phyloP scores from a whole-genome alignment of 768 basidiomycete genomes.

The Naganishia antarctica region DNA sequence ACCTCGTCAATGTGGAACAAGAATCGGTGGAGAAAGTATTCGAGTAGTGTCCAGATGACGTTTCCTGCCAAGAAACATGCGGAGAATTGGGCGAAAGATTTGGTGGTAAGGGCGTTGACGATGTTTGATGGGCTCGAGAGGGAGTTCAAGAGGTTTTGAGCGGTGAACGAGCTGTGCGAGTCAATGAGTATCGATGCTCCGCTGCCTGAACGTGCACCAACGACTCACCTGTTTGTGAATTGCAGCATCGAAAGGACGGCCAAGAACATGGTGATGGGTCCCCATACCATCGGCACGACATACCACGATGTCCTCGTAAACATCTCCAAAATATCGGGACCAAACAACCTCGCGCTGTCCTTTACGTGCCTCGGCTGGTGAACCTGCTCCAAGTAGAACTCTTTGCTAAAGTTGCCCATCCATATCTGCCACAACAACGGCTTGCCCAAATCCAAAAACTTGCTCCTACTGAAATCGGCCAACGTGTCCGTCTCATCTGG shows the following conservation, averaged over 20 bases:
- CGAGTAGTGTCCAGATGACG: conserved; percentile 86
- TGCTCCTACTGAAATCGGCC: conserved; percentile 78
- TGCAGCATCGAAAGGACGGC: conserved; percentile 69
- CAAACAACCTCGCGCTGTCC: conserved; percentile 81
- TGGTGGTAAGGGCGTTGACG: conserved; percentile 51
- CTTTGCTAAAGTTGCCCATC: conserved; percentile 84
- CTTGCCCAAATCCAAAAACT: conserved; percentile 83
- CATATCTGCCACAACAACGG: conserved; percentile 81
- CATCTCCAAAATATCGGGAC: conserved; percentile 73
- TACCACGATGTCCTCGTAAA: conserved; percentile 88
- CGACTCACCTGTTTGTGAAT: conserved; percentile 55
- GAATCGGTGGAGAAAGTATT: conserved; percentile 91
- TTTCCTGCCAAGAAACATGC: conserved; percentile 77
- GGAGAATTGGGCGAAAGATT: conserved; percentile 54
- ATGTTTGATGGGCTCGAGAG: conserved; percentile 42
- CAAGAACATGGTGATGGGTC: conserved; percentile 75
- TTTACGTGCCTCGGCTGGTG: conserved; percentile 88
- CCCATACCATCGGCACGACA: conserved; percentile 85
- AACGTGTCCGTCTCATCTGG: conserved; percentile 80
- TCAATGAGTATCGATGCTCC: conserved; percentile 47
- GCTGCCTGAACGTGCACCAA: not conserved
- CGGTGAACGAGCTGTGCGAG: conserved; percentile 35
- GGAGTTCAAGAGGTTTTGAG: conserved; percentile 31
- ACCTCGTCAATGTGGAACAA: conserved; percentile 87
- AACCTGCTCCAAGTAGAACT: conserved; percentile 91